Base-by-base conservation (phyloP, 257 asterid genomes). In the Fraxinus anomala region DNA sequence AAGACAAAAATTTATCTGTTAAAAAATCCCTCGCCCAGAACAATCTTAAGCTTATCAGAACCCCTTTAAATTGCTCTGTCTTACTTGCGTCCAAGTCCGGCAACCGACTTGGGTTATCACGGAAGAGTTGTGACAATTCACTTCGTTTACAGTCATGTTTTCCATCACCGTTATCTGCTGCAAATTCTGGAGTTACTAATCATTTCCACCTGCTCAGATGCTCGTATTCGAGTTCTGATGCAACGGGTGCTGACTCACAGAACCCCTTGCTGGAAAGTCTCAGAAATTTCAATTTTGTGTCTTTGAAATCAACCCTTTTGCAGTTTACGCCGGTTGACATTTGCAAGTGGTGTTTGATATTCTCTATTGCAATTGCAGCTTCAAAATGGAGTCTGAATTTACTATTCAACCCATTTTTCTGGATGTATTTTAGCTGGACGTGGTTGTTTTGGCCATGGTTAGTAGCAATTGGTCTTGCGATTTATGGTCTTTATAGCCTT, bases 371-470 rank as follows among this genome's bases (percentile, higher is more conserved):
- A 23, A 68, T 92, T 75, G 96, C 92, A 40, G 97, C 89, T 1
- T 80, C 91, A 16, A 93, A 83, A 76, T 89, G 92, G 98, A 76
- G 80, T 31, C 24, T 85, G 80, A 88, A 82, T 79, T 40, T 80
- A 39, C 37, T 89, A 67, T 76, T 92, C 44, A 89, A 70, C 80
- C 99, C 99, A 0, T 96, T 96, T 76, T 85, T 96, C 79, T 96
- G 98, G 99, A 90, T 86, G 97, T 96, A 96, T 47, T 90, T 96
- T 79, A 96, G 97, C 83, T 91, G 92, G 97, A 82, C 92, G 13
- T 96, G 97, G 99, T 68, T 93, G 76, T 92, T 92, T 86, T 96
- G 98, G 98, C 99, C 99, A 11, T 93, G 98, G 99, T 79, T 89
- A 74, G 87, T 77, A 68, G 97, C 92, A 12, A 69, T 89, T 69